A percentile compares a stretch with the other conserved stretches of the same genome.
Conservation (phyloP, 441 rosid genomes). For the Adansonia rubrostipa region DNA sequence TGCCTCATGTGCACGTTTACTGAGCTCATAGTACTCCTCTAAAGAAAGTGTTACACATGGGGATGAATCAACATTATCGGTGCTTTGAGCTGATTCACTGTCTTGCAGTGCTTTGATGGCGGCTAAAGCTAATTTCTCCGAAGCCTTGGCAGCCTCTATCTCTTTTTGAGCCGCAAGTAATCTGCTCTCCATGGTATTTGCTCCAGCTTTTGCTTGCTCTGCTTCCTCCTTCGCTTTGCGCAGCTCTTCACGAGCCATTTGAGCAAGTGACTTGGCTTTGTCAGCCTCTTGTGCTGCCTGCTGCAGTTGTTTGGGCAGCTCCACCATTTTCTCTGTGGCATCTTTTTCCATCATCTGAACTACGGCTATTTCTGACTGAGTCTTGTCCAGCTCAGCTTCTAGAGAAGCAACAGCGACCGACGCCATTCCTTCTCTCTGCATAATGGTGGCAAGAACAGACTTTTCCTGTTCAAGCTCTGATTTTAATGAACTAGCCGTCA, state of each 20-base stretch:
- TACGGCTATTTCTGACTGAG: constrained; percentile 59
- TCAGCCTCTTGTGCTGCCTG: constrained; percentile 82
- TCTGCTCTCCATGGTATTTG: constrained; percentile 75
- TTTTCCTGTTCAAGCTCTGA: constrained; percentile 75
- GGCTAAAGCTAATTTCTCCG: constrained; percentile 77
- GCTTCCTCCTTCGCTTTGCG: constrained; percentile 78
- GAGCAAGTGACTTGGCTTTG: constrained; percentile 67
- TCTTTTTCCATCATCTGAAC: constrained; percentile 81
- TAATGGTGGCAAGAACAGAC: constrained; percentile 53
- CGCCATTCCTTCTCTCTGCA: constrained; percentile 93
- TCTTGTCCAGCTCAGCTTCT: constrained; percentile 72
- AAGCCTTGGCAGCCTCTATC: constrained; percentile 85
- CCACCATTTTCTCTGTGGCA: constrained; percentile 63
- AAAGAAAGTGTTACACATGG: constrained; percentile 69
- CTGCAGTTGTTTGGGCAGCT: constrained; percentile 80
- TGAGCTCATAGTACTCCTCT: constrained; percentile 89
- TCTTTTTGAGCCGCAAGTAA: constrained; percentile 82
- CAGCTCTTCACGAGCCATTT: constrained; percentile 73
- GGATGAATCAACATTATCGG: constrained; percentile 43
- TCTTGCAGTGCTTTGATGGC: constrained; percentile 84
- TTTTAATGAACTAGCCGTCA: constrained; percentile 65
- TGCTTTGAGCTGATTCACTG: constrained; percentile 64
- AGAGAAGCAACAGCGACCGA: constrained; percentile 76
- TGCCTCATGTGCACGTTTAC: constrained; percentile 82
- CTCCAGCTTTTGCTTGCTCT: constrained; percentile 81